Evolutionary conservation across 495 filamentous ascomycete genomes (phyloP), one percentile per base, ranked within the genome.

Genomic region (Cetradonia linearis): DNA sequence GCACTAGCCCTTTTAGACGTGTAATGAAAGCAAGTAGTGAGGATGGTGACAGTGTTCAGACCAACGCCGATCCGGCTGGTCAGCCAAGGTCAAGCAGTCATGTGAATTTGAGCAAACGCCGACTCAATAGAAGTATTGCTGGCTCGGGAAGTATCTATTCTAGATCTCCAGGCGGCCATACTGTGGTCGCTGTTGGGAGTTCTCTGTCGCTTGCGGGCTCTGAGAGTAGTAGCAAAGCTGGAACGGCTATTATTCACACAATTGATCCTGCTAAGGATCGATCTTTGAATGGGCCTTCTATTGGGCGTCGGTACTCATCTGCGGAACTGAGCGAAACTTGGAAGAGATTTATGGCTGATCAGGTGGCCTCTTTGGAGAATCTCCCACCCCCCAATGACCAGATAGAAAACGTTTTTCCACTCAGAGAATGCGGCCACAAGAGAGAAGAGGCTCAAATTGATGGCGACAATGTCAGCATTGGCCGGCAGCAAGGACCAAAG

Each of bases 111-210:
- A 16, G 47, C n/a, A 61, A 2, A 9, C 23, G 36, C 38, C 28
- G 38, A 34, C 55, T 60, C 50, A 58, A 46, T 42, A 30, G 44
- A 33, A 62, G 64, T 46, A 6, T 60, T 28, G 46, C 58, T 63
- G n/a, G 67, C 68, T 76, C 77, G 20, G 75, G 76, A 3, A 84
- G 81, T 58, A 58, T 82, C 3, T 84, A 84, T 70, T 84, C 81
- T 16, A 73, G 80, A 62, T 77, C 76, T 10, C 78, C 77, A 31
- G 74, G 74, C 58, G 79, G 76, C 27, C 63, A 74, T 31, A 73
- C 75, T 6, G 73, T 72, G 9, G 60, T 47, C 5, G 59, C 58
- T 37, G 47, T 20, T 13, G 56, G 40, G 14, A 61, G 48, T 38
- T 52, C 56, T 42, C 27, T 34, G 8, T 60, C 62, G 18, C 37